Percentiles rank a stretch among this genome's conserved stretches.
phyloP scores from a whole-genome alignment of 2,329 filamentous ascomycete genomes.

The Beauveria sp. region DNA sequence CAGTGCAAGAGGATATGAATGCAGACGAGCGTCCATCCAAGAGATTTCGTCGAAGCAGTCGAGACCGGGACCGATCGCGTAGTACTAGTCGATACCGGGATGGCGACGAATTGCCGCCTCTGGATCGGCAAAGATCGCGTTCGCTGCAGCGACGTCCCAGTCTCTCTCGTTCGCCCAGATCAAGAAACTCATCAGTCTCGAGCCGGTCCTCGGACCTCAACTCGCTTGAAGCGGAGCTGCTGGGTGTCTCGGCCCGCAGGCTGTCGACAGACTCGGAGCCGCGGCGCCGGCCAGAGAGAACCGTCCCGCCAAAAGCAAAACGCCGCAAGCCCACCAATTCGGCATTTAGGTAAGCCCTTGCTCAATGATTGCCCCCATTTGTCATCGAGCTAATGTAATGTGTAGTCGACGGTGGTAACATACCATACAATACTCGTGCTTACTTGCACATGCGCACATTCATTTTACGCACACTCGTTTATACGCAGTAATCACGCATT shows the following conservation, averaged over 20 bases:
- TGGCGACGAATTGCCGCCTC: background rate
- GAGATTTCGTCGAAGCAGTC: background rate
- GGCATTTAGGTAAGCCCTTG: slow-evolving; percentile 6
- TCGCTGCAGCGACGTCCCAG: background rate
- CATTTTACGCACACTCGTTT: no score
- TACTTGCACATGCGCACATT: background rate
- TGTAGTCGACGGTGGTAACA: slow-evolving; percentile 2
- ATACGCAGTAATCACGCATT: background rate
- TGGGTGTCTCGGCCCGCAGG: slow-evolving; percentile 6
- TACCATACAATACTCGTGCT: background rate
- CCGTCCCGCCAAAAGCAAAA: background rate
- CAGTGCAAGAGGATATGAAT: background rate
- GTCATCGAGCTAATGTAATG: background rate
- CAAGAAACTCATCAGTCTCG: slow-evolving; percentile 4
- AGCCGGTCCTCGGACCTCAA: slow-evolving; percentile 10
- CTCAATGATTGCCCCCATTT: no score
- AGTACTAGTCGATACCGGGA: background rate
- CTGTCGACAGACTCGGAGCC: slow-evolving; percentile 2
- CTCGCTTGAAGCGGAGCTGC: slow-evolving; percentile 11
- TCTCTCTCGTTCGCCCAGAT: background rate
- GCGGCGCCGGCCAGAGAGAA: background rate
- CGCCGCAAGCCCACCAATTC: slow-evolving; percentile 8
- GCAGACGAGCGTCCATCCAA: background rate
- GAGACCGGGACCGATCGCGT: slow-evolving; percentile 5
- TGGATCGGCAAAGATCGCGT: slow-evolving; percentile 1